Base-by-base conservation (phyloP, 2,329 filamentous ascomycete genomes). In the Ophiostoma australiae region DNA sequence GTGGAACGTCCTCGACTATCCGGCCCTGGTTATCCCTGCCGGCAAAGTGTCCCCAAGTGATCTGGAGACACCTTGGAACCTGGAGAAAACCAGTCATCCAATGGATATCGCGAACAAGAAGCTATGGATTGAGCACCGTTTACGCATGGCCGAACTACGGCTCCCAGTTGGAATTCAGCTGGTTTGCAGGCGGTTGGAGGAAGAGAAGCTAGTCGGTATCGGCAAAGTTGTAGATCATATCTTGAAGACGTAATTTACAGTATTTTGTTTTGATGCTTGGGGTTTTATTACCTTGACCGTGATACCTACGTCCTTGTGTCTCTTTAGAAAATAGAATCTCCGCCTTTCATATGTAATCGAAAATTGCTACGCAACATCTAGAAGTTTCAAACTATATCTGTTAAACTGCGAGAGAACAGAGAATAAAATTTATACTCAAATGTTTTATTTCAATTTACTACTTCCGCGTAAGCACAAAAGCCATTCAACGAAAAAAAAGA, bases 1-100 rank as follows among this genome's bases (percentile, higher is more conserved):
- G 7, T 88, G 86, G 82, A 89, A 89, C 74, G 78, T 89, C 11
- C 79, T 90, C 1, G 88, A 90, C 75, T 90, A 90, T 74, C 81
- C 86, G 0, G 84, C 87, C 0, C 77, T 88, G 4, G 83, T 85
- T 0, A 78, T 90, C 17, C 87, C 88, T 0, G 84, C 82, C 17
- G 86, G 85, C 0, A 77, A 77, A 8, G 83, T 85, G 1, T 13
- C 3, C 0, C 0, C 11, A 13, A 10, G 0, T 1, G 72, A 73
- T 1, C 78, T 79, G 1, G 78, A 80, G 1, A 75, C 78, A 17
- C 75, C 78, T 0, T 78, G 77, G 70, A 76, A 75, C 20, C 83
- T 85, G 72, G 72, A 86, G 74, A 78, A 80, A 27, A 72, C 83
- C 68, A 85, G 83, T 83, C 23, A 67, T 33, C n/a, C 66, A 23